Base-by-base conservation (phyloP, 257 asterid genomes). In the Handroanthus guayacan region DNA sequence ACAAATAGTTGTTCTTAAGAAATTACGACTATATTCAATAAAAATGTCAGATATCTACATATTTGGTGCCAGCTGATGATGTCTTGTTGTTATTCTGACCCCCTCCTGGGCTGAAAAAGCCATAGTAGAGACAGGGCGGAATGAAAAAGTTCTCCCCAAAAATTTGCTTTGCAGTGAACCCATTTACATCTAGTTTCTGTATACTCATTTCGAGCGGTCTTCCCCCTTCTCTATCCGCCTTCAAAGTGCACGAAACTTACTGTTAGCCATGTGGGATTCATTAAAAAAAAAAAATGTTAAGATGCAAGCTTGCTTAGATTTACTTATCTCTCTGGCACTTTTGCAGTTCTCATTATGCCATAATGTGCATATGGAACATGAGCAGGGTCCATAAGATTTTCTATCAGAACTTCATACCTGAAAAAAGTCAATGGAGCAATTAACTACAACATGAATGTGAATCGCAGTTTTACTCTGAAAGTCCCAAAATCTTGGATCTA, bases 351-450 rank as follows among this genome's bases (percentile, higher is more conserved):
- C 97, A 88, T 83, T 71, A 95, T 87, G 78, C 98, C 94, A 57
- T 91, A 84, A 85, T 95, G 99, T 41, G 99, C 98, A 45, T 95
- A 95, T 39, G 93, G 96, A 74, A 91, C 93, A 80, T 95, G 99
- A 75, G 99, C 87, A 70, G 98, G 99, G 83, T 95, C 99, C 99
- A 95, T 95, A 71, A 92, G 92, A 82, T 95, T 95, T 87, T 95
- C 98, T 55, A 75, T 87, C 79, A 95, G 87, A 77, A 92, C 62
- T 78, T 92, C 99, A 63, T 94, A 94, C 88, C 99, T 92, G 89
- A 69, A 81, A 74, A 75, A 77, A 3, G 39, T 63, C 48, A 62
- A 69, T 54, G 55, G 12, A 25, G 25, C 44, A 34, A 61, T 68
- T 68, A 78, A 45, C 65, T 67, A 25, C 34, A 58, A 57, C 54